Evolutionary conservation across 345 rosid species (phyloP).

Genomic region (Crucihimalaya himalaica): DNA sequence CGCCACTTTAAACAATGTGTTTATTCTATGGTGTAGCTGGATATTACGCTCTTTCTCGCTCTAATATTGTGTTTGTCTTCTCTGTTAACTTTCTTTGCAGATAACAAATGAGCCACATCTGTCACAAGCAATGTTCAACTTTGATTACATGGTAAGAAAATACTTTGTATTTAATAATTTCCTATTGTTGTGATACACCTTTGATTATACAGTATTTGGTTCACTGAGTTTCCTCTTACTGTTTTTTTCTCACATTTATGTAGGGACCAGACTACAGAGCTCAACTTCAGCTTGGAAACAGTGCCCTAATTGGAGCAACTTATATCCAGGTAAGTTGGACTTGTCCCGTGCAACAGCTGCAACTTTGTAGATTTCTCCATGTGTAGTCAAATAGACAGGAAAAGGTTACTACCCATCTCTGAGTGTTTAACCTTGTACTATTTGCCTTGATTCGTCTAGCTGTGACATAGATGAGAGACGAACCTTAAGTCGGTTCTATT

Average conservation of each 20-base stretch:
- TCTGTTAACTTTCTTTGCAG: slow-evolving; percentile 45
- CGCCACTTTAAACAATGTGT: neutral
- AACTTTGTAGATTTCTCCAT: neutral
- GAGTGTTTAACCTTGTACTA: neutral
- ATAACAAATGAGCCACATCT: slow-evolving; percentile 77
- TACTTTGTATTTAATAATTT: neutral
- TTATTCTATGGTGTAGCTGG: neutral
- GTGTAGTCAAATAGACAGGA: neutral
- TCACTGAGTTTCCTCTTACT: neutral
- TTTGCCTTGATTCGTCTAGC: neutral
- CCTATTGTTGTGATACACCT: neutral
- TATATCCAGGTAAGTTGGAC: slow-evolving; percentile 78
- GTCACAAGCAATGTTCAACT: slow-evolving; percentile 86
- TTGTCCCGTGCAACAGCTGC: neutral
- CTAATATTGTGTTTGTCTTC: slow-evolving; percentile 6
- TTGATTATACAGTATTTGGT: slow-evolving; percentile 10
- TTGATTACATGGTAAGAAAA: slow-evolving; percentile 81
- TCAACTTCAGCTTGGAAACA: slow-evolving; percentile 84
- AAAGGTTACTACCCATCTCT: neutral
- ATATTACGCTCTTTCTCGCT: neutral
- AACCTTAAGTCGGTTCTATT: slow-evolving; percentile 6
- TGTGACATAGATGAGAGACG: slow-evolving; percentile 7
- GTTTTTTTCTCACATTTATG: neutral
- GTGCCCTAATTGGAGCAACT: slow-evolving; percentile 83
- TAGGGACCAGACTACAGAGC: slow-evolving; percentile 86